Percentiles rank a stretch among this genome's conserved stretches.
phyloP scores from a whole-genome alignment of 2,329 filamentous ascomycete species.

The Pseudogymnoascus sp. region DNA sequence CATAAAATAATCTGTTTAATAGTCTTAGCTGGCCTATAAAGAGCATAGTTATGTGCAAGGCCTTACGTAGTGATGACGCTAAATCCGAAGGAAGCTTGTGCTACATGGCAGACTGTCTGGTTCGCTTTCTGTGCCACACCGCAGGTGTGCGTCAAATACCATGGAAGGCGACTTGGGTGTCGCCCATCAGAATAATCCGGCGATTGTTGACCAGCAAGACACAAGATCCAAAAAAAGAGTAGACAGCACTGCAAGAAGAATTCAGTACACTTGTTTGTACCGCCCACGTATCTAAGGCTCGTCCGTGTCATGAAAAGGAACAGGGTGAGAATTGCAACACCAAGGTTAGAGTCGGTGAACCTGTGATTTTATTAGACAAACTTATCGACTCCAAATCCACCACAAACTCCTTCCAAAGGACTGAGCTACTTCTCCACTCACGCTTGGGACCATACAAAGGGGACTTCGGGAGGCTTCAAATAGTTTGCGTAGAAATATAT shows the following conservation, averaged over 20 bases:
- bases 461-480: constrained; percentile 9
- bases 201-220: background rate
- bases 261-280: background rate
- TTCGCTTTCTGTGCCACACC: background rate
- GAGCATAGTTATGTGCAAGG: background rate
- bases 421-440: background rate
- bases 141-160: background rate
- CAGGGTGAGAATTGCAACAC: background rate
- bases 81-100: background rate
- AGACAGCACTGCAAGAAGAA: background rate
- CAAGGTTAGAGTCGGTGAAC: background rate
- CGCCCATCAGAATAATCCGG: background rate
- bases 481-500: constrained; percentile 16
- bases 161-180: background rate
- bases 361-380: background rate
- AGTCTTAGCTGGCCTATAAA: background rate
- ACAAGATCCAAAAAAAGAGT: background rate
- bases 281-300: background rate
- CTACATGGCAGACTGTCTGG: background rate
- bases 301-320: background rate
- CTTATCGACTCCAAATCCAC: background rate
- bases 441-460: constrained; percentile 15
- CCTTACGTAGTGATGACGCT: background rate
- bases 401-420: background rate
- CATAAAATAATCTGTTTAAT: background rate